Percentiles rank a stretch among this genome's conserved stretches.
Evolutionary conservation across 1,139 yeast genomes (phyloP).

Genomic region (Yamadazyma mexicana): DNA sequence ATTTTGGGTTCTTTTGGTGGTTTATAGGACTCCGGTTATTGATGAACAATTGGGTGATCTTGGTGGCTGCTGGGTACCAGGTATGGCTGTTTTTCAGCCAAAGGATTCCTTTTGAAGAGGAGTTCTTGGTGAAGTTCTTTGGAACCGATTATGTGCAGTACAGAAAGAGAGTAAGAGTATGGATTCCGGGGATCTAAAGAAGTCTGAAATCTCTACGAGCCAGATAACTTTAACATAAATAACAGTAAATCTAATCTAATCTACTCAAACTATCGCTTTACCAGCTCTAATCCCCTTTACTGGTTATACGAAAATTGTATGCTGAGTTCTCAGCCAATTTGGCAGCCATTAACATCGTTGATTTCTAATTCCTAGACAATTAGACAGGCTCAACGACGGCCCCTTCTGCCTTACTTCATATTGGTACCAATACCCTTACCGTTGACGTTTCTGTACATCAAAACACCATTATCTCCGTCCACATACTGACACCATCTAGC

Average conservation of each 20-base stretch:
- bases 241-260: no score
- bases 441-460: constrained; percentile 60
- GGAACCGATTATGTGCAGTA: constrained; percentile 63
- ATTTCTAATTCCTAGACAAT: no score
- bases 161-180: constrained; percentile 46
- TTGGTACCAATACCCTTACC: constrained; percentile 37
- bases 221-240: no score
- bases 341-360: no score
- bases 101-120: constrained; percentile 74
- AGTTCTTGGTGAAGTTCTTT: constrained; percentile 62
- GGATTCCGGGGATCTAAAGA: constrained; percentile 65
- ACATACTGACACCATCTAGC: constrained; percentile 60
- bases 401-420: constrained; percentile 5
- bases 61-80: constrained; percentile 27
- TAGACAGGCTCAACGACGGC: no score
- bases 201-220: no score
- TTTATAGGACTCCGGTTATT: constrained; percentile 80
- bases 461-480: constrained; percentile 59
- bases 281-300: no score
- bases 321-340: no score
- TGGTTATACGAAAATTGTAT: no score
- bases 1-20: constrained; percentile 93
- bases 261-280: no score
- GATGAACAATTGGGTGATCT: constrained; percentile 50
- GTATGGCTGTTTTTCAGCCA: constrained; percentile 67